Base-by-base conservation (phyloP, 192 early-diverging fungal species). In the Coemansia sp. region DNA sequence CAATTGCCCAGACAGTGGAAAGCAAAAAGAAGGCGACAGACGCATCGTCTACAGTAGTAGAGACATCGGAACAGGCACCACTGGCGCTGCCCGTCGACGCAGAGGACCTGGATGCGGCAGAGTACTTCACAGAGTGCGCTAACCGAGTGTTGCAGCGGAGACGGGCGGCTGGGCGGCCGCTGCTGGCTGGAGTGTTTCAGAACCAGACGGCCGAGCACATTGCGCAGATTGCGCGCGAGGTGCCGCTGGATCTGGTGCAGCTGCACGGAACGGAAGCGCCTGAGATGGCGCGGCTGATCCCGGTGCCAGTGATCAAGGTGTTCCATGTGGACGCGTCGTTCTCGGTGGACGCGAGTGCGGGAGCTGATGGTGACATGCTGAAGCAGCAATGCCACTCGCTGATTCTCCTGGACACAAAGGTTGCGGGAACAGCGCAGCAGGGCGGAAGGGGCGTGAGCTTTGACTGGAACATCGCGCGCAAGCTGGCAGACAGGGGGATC, bases 181-280 rank as follows among this genome's bases (percentile, higher is more conserved):
- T 95, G 58, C 74, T 96, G 15, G 93, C 95, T 1, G 98, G 98
- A 6, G 96, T 99, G 10, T 99, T 99, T 76, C 87, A 87, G 66
- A 93, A 96, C 72, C 93, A 95, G 48, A 65, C 88, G 1, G 64
- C 92, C 21, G 91, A 90, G 51, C 76, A 94, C 61, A 95, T 98
- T 63, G 86, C 87, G 26, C 65, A 74, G 1, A 84, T 90, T 8
- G 89, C 88, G 5, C 67, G 78, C 18, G 70, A 70, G 18, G 85
- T 90, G 21, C 88, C 89, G 18, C 83, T 99, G 19, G 97, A 99
- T 74, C 54, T 97, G 41, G 90, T 98, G 18, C 98, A 99, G 85
- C 84, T 98, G 60, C 98, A 99, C 79, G 94, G 95, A 1, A 73
- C 85, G 39, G 96, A 97, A 78, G 74, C 75, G 71, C 41, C 68